phyloP scores from a whole-genome alignment of 2,329 filamentous ascomycete genomes.

The Exophiala spinifera region DNA sequence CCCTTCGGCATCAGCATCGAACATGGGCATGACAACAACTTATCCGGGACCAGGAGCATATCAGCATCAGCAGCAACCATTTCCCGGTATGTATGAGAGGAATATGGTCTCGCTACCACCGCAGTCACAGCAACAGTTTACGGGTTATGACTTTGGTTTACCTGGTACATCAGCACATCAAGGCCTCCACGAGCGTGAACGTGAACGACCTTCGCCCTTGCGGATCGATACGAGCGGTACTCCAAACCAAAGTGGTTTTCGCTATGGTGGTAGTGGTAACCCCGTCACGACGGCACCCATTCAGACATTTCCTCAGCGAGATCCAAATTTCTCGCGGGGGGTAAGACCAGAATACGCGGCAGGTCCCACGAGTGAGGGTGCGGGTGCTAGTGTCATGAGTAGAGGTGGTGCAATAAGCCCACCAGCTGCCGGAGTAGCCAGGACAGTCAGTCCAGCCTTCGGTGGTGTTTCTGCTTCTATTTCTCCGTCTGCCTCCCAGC shows the following conservation, averaged over 20 bases:
- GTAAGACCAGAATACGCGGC: background rate
- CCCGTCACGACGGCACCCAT: slow-evolving; percentile 17
- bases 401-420: background rate
- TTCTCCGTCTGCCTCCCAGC: background rate
- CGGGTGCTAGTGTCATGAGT: background rate
- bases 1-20: background rate
- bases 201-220: background rate
- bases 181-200: background rate
- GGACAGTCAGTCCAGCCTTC: background rate
- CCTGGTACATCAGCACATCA: background rate
- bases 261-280: background rate
- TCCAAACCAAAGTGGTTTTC: background rate
- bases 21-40: background rate
- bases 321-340: slow-evolving; percentile 1
- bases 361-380: background rate
- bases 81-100: background rate
- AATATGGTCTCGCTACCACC: background rate
- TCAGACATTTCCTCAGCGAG: slow-evolving; percentile 9
- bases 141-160: background rate
- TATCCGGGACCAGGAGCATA: background rate
- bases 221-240: background rate
- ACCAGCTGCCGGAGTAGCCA: background rate
- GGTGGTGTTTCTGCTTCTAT: too few relatives aligned
- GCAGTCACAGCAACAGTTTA: background rate
- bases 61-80: background rate